Percentiles rank a stretch among this genome's conserved stretches.
These are phyloP conservation scores for Coemansia sp. DNA, from an alignment of 192 early-diverging fungal genomes.

Conservation along the genomic window DNA sequence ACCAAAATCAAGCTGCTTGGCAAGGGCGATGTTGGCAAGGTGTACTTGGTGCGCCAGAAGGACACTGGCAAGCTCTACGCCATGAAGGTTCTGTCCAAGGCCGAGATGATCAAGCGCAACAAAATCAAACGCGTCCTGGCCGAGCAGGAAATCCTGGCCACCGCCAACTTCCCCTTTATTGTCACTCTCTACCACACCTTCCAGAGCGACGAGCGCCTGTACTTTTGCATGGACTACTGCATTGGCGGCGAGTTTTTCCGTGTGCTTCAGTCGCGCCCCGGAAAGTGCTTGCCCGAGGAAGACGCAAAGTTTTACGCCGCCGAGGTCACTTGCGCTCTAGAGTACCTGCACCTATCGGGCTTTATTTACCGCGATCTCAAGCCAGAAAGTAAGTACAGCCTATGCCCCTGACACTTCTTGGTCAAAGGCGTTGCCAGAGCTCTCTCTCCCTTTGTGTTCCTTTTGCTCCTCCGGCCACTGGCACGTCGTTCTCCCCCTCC, in stretches of 20 bases:
- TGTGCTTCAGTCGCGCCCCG: slow-evolving; percentile 79
- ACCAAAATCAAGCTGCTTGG: slow-evolving; percentile 85
- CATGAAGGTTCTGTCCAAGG: slow-evolving; percentile 95
- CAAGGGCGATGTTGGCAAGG: slow-evolving; percentile 96
- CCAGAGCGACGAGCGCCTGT: slow-evolving; percentile 80
- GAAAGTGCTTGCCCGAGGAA: slow-evolving; percentile 82
- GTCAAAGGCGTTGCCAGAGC: no score
- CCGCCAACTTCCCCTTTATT: slow-evolving; percentile 85
- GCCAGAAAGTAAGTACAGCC: slow-evolving; percentile 70
- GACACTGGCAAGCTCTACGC: slow-evolving; percentile 78
- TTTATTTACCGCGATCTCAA: slow-evolving; percentile 98
- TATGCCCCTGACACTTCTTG: no score
- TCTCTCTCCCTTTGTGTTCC: slow-evolving; percentile 9
- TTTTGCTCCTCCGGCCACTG: slow-evolving; percentile 10
- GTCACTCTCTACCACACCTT: slow-evolving; percentile 88
- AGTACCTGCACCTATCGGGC: slow-evolving; percentile 94
- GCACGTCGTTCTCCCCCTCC: slow-evolving; percentile 4
- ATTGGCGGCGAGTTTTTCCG: slow-evolving; percentile 86
- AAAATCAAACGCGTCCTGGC: slow-evolving; percentile 97
- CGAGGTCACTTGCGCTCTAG: slow-evolving; percentile 90
- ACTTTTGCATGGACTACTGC: slow-evolving; percentile 89
- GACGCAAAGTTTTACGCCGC: slow-evolving; percentile 96
- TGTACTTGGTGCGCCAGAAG: slow-evolving; percentile 89
- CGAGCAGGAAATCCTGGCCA: slow-evolving; percentile 91
- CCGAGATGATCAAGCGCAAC: slow-evolving; percentile 96